Base-by-base conservation (phyloP, 139 green algal genomes). In the Chlamydomonas sphaeroides region DNA sequence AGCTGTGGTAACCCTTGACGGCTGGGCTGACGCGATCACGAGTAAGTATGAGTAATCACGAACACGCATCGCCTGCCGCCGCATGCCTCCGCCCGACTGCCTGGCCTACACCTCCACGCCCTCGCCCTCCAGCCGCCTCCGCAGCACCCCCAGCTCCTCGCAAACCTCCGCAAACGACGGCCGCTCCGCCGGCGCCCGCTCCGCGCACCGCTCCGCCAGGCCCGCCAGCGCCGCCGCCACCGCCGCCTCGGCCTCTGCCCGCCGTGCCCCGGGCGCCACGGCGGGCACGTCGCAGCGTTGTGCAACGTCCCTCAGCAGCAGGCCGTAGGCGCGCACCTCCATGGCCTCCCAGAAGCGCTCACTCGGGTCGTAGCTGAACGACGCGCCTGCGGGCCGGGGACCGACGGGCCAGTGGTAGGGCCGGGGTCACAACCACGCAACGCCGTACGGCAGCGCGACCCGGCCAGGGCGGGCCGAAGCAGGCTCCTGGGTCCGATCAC, bases 301-400 rank as follows among this genome's bases (percentile, higher is more conserved):
- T 0, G 84, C 78, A 62, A 96, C 56, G 69, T 92, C 92, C 0
- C 75, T 23, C 53, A 98, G 84, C 48, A 98, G 71, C 23, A 98
- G 86, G 0, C 93, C 94, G 78, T 88, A 97, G 5, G 94, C 93
- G 1, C 93, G 89, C 66, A 96, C 91, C 79, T 98, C 93, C 62
- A 95, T 92, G 33, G 85, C 84, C 80, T 97, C 90, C 74, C 85
- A 94, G 65, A 88, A 86, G n/a, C n/a, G n/a, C n/a, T n/a, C n/a
- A n/a, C n/a, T n/a, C 28, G 71, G 84, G 36, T 89, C 33, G 79
- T 96, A 97, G 78, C 89, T 92, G 83, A 95, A 97, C 2, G 93
- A 91, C 5, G 94, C 94, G 72, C 93, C 92, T 95, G 91, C n/a
- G 17, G 35, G n/a, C n/a, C n/a, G n/a, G n/a, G n/a, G n/a, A n/a